Conservation (phyloP, 1,139 yeast genomes). For the Scheffersomyces segobiensis region DNA sequence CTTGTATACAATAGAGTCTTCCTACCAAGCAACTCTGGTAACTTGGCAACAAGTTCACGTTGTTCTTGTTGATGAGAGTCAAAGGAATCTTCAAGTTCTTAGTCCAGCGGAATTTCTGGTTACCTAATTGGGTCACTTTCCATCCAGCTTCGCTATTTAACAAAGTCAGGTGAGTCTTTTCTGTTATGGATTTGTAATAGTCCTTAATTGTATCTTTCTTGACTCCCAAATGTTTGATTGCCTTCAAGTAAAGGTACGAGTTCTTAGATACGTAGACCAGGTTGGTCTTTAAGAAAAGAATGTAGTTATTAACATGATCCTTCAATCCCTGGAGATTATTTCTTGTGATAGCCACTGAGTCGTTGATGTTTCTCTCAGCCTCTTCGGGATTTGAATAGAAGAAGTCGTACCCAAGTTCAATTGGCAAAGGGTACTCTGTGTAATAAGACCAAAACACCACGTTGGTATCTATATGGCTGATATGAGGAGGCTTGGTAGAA, state of each 20-base stretch:
- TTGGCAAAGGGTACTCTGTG: slow-evolving; percentile 45
- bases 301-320: slow-evolving; percentile 34
- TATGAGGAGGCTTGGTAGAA: slow-evolving; percentile 30
- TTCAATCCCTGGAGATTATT: slow-evolving; percentile 38
- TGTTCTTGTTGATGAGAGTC: slow-evolving; percentile 34
- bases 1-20: slow-evolving; percentile 42
- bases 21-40: slow-evolving; percentile 49
- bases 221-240: slow-evolving; percentile 39
- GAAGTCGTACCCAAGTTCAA: slow-evolving; percentile 43
- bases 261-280: slow-evolving; percentile 34
- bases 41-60: slow-evolving; percentile 41
- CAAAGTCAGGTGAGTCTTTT: slow-evolving; percentile 21
- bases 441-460: slow-evolving; percentile 45
- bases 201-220: slow-evolving; percentile 45
- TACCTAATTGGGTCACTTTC: slow-evolving; percentile 22
- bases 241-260: slow-evolving; percentile 38
- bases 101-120: slow-evolving; percentile 26
- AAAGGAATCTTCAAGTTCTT: slow-evolving; percentile 34
- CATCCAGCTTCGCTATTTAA: slow-evolving; percentile 28
- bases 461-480: slow-evolving; percentile 35
- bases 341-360: slow-evolving; percentile 30
- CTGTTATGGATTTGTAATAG: slow-evolving; percentile 31
- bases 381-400: slow-evolving; percentile 34
- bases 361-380: slow-evolving; percentile 8
- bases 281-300: slow-evolving; percentile 35